Percentiles rank a stretch among this genome's conserved stretches.
These are phyloP conservation scores for Nothophytophthora sp. DNA, from an alignment of 352 stramenopile genomes.

Conservation along the genomic window DNA sequence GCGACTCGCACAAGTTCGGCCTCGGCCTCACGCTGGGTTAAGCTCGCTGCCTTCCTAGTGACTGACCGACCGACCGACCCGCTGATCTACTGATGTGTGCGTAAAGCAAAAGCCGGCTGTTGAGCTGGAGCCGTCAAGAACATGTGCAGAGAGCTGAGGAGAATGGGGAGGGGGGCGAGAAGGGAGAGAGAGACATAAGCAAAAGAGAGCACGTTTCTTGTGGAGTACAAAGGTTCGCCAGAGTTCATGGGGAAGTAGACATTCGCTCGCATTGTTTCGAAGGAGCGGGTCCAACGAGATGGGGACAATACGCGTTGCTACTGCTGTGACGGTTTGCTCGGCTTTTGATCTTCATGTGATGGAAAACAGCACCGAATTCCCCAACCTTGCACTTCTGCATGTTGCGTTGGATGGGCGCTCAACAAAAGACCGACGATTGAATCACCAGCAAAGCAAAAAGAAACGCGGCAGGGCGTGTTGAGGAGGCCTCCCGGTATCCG, in stretches of 20 bases:
- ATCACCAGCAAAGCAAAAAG: too few species aligned
- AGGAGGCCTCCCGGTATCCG: too few species aligned
- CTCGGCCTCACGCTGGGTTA: conserved; percentile 79
- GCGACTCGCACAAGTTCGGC: conserved; percentile 86
- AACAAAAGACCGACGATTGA: too few species aligned
- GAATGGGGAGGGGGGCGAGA: conserved; percentile 16
- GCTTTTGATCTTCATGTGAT: too few species aligned
- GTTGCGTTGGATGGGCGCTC: too few species aligned
- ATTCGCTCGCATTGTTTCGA: conserved; percentile 1
- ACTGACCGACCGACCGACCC: conserved; percentile 6
- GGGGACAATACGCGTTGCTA: too few species aligned
- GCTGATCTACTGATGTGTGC: conserved; percentile 3
- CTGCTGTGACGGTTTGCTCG: too few species aligned
- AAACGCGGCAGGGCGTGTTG: too few species aligned
- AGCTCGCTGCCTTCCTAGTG: conserved; percentile 22
- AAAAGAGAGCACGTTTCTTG: conserved; percentile 44
- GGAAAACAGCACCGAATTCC: too few species aligned
- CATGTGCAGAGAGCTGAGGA: not conserved
- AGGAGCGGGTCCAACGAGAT: too few species aligned
- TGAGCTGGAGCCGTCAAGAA: not conserved
- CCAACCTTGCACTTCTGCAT: too few species aligned
- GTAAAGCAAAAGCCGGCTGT: not conserved
- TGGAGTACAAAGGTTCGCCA: conserved; percentile 20
- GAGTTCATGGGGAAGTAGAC: not conserved
- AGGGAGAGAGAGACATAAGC: conserved; percentile 36